Base-by-base conservation (phyloP, 2,329 filamentous ascomycete species). In the Xylaria sp. region DNA sequence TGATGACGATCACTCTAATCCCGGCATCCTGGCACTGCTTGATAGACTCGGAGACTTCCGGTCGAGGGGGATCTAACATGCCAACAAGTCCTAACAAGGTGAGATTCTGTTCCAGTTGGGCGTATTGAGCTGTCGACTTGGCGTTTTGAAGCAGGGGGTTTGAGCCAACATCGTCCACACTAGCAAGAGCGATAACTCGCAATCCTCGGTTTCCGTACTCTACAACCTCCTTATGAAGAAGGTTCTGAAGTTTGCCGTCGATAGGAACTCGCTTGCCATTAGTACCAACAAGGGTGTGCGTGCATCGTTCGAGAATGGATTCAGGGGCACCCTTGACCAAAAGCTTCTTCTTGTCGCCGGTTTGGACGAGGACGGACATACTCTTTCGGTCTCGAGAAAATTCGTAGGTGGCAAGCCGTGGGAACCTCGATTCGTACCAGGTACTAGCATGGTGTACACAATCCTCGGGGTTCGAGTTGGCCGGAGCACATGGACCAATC, bases 301-400 rank as follows among this genome's bases (percentile, higher is more conserved):
- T 89, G 79, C 94, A 99, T 56, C 95, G 89, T 65, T 96, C 93
- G 58, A 99, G 83, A 64, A 99, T 87, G 11, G 92, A 91, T 74
- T 99, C 94, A 5, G 94, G 94, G 18, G 95, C 94, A 66, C 94
- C 94, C 77, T 99, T 99, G 62, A 99, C 92, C 44, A 99, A 82
- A 9, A 99, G 86, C 71, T 89, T 92, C 76, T 94, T 85, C 48
- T 85, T 74, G 45, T 80, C 78, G 51, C 83, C 87, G 50, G 83
- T 81, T 61, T 88, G 83, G 59, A 95, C 91, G 54, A 97, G 78
- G 34, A 99, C 95, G 44, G 94, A 99, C 94, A 99, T 99, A 75
- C 93, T 97, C 84, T 99, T 99, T 59, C 94, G 86, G 74, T 99
- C 94, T 65, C 94, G 87, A 1, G 94, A 97, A 76, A 99, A 99